Conservation (phyloP, 2,329 filamentous ascomycete genomes). For the Xylariaceae sp. region DNA sequence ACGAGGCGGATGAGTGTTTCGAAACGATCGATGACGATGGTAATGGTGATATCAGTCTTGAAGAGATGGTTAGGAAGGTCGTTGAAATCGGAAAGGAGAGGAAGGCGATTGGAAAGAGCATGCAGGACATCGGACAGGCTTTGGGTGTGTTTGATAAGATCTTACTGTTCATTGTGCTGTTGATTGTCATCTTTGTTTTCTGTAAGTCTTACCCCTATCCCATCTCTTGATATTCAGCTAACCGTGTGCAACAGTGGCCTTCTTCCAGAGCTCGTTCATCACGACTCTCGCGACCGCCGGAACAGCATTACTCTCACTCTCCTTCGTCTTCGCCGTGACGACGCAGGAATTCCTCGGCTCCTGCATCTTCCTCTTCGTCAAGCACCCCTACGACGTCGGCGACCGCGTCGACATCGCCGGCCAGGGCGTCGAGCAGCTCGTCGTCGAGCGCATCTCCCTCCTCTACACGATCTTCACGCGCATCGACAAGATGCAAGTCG, state of each 20-base stretch:
- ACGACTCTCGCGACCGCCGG: constrained; percentile 84
- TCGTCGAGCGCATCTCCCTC: constrained; percentile 90
- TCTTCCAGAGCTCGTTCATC: constrained; percentile 80
- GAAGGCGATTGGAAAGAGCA: constrained; percentile 83
- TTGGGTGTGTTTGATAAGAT: constrained; percentile 86
- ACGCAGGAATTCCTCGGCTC: constrained; percentile 95
- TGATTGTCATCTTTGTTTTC: constrained; percentile 81
- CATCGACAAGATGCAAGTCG: constrained; percentile 73
- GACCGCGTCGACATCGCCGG: constrained; percentile 79
- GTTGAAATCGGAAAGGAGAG: constrained; percentile 78
- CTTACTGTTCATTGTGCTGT: constrained; percentile 71
- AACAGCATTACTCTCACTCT: constrained; percentile 88
- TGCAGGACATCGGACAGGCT: constrained; percentile 96
- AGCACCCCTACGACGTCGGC: constrained; percentile 94
- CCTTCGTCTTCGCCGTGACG: constrained; percentile 90
- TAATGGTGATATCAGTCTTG: constrained; percentile 90
- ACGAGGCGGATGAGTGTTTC: constrained; percentile 84
- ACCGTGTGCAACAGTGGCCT: constrained; percentile 55
- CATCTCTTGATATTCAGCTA: constrained; percentile 6
- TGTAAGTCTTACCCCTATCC: constrained; percentile 41
- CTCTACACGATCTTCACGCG: constrained; percentile 89
- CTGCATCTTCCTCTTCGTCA: constrained; percentile 97
- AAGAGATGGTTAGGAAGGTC: constrained; percentile 89
- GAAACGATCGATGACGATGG: constrained; percentile 72
- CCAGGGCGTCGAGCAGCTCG: constrained; percentile 55